Evolutionary conservation across 305 asterid species (phyloP), one percentile per base, ranked within the genome.

Genomic region (Solanum hybrid): DNA sequence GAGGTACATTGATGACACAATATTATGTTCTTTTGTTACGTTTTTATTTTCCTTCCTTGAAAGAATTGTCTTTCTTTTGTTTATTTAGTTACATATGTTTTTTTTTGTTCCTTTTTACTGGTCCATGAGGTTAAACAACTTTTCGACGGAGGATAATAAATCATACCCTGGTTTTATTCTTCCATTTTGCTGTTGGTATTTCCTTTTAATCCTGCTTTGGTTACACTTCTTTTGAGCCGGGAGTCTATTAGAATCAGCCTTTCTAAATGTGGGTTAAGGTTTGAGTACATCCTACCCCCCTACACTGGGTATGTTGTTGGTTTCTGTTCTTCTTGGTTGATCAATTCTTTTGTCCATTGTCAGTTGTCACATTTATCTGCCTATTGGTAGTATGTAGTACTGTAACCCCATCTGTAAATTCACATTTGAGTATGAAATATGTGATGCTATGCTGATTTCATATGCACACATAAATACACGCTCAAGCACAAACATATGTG

Each of bases 1-100:
- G 94, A 95, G 98, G 98, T 96, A 93, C 37, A 78, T 78, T 6
- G 88, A 32, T 72, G 45, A 86, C 35, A 72, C 5, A 38, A 40
- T 75, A 75, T 81, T 86, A 24, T 19, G 69, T 9, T 78, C 29
- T 80, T 81, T 37, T 89, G 24, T 71, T 45, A 27, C 45, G 27
- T 60, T 31, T 78, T 66, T 35, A 78, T 86, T 87, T 35, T 56
- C 27, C 31, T 84, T 26, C 37, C 76, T 56, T 32, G 88, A 56
- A 22, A 85, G 69, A 81, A 8, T 40, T 14, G 34, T 38, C 36
- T 90, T 86, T 27, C 69, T 42, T 38, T 29, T 80, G 88, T 77
- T 80, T 27, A 66, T 42, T 37, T 32, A 75, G 15, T 15, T 17
- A 14, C 15, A 7, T 22, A 22, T 80, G 71, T n/a, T 40, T 38